Evolutionary conservation across 2,329 filamentous ascomycete genomes (phyloP).

Genomic region (Alternaria viburni): DNA sequence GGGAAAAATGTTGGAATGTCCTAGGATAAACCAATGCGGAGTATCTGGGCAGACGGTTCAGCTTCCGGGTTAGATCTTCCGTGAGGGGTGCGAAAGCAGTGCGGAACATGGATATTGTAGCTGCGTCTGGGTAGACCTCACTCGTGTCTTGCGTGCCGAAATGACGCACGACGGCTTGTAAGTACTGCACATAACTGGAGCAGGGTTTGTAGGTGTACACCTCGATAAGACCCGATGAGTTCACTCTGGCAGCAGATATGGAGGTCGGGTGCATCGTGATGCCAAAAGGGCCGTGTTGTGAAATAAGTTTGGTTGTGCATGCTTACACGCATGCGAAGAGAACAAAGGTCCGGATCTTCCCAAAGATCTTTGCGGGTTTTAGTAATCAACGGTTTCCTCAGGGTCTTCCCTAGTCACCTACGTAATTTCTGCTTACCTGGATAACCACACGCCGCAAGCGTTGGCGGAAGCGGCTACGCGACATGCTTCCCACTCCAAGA

Average conservation of each 20-base stretch:
- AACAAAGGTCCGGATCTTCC: neutral
- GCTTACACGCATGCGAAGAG: neutral
- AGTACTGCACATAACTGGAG: neutral
- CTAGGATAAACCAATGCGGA: neutral
- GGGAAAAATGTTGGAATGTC: too few species aligned
- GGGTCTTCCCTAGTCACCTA: neutral
- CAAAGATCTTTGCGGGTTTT: neutral
- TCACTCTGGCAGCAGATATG: neutral
- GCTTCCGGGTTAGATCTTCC: neutral
- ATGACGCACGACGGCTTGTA: neutral
- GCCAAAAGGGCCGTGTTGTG: neutral
- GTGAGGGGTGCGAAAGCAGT: neutral
- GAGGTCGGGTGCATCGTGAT: neutral
- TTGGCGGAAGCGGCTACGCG: neutral
- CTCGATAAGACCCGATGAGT: neutral
- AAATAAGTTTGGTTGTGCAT: neutral
- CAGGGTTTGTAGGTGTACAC: neutral
- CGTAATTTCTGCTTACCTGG: neutral
- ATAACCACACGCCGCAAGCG: neutral
- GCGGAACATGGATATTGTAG: neutral
- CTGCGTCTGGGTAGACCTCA: neutral
- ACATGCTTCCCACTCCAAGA: neutral
- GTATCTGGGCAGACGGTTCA: neutral
- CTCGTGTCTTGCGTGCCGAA: neutral
- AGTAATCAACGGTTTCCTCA: neutral